Base-by-base conservation (phyloP, 1,284 basidiomycete species). In the Ganoderma sinense region DNA sequence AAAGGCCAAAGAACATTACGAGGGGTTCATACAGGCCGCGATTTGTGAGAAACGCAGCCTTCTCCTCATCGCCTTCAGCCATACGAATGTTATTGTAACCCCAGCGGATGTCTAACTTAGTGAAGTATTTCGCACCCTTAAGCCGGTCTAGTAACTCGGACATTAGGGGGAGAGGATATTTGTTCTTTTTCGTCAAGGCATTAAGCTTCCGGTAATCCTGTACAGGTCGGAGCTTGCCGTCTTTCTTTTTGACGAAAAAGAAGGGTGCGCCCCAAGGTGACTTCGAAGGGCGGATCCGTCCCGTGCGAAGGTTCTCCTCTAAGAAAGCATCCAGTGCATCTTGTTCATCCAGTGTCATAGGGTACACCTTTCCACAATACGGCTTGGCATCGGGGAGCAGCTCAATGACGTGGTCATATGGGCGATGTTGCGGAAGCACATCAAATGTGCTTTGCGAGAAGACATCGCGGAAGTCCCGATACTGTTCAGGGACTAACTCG, bases 221-320 rank as follows among this genome's bases (percentile, higher is more conserved):
- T 2, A 72, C 20, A 75, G 75, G 70, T 0, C 80, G 73, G 0
- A 82, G 71, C 0, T 68, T 64, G 10, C 80, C 79, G 67, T 84
- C 82, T 72, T 84, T 83, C 75, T 85, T 85, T 58, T 78, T 78
- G 26, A 83, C 78, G 66, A 84, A 84, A 18, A 84, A 76, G 58
- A 83, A 75, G 0, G 81, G 79, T 0, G 81, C 33, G 1, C 68
- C 78, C 60, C 75, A 73, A 0, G 76, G 75, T 1, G 78, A 77
- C 20, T 75, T 79, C 78, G 6, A 64, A 43, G 41, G 69, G 0
- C 67, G 48, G 18, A 79, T 80, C 11, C 53, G 58, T 4, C 78
- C 73, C 3, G 45, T 74, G 2, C 41, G 13, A 0, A 82, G 74
- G 61, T 80, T 81, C 36, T 82, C 80, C 6, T 79, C 71, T 2